Conservation (phyloP, 495 filamentous ascomycete genomes). For the Darksidea phi region DNA sequence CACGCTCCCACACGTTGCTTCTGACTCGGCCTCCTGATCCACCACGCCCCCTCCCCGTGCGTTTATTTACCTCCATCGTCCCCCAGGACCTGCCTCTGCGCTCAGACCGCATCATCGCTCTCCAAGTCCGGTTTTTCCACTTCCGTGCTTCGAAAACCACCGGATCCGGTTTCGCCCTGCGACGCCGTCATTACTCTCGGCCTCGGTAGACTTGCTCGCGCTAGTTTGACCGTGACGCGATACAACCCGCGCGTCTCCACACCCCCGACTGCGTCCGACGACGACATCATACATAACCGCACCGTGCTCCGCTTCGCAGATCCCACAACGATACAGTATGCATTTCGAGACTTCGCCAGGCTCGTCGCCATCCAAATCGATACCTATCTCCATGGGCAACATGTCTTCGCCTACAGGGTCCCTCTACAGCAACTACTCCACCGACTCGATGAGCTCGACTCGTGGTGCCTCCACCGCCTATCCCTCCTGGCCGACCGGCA, state of each 20-base stretch:
- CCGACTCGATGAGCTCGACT: conserved; percentile 19
- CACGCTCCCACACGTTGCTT: neutral
- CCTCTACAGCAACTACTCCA: conserved; percentile 30
- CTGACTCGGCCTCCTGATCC: conserved; percentile 27
- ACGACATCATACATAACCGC: conserved; percentile 7
- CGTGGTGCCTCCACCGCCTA: conserved; percentile 36
- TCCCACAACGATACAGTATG: conserved; percentile 15
- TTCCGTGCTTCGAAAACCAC: neutral
- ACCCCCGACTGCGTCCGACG: conserved; percentile 5
- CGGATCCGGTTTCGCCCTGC: conserved; percentile 10
- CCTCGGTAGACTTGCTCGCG: conserved; percentile 6
- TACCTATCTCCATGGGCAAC: conserved; percentile 32
- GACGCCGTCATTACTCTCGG: conserved; percentile 3
- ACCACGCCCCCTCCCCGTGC: neutral
- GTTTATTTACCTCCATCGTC: neutral
- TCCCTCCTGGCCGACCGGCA: conserved; percentile 39
- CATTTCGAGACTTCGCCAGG: conserved; percentile 37
- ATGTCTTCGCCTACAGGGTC: conserved; percentile 28
- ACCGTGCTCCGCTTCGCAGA: neutral
- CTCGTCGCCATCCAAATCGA: conserved; percentile 36
- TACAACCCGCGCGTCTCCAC: conserved; percentile 15
- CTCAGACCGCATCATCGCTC: neutral
- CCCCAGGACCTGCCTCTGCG: neutral
- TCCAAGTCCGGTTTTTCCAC: neutral
- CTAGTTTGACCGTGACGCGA: conserved; percentile 5